Evolutionary conservation across 2,329 filamentous ascomycete genomes (phyloP).

Genomic region (Rutstroemia sp.): DNA sequence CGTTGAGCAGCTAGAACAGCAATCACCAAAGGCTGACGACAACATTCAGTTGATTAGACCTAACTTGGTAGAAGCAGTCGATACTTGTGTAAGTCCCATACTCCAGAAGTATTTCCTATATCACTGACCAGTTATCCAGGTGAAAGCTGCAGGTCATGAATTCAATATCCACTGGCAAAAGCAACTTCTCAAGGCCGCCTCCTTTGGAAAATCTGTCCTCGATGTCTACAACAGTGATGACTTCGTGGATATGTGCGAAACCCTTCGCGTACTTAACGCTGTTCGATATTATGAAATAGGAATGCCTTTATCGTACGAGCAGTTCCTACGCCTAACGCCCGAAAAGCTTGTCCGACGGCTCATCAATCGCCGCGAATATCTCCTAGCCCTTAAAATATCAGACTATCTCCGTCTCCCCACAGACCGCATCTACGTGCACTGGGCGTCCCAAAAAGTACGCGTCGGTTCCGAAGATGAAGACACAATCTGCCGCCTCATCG

Average conservation of each 20-base stretch:
- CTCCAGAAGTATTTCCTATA: not conserved
- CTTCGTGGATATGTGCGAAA: conserved; percentile 98
- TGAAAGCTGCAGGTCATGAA: conserved; percentile 88
- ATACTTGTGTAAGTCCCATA: conserved; percentile 56
- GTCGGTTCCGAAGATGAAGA: conserved; percentile 81
- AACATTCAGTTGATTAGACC: conserved; percentile 91
- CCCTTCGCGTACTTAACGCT: conserved; percentile 83
- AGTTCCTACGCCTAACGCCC: conserved; percentile 84
- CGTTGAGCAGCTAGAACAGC: conserved; percentile 80
- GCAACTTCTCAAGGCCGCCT: conserved; percentile 88
- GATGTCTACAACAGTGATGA: conserved; percentile 98
- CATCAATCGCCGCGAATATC: conserved; percentile 82
- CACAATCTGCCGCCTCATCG: conserved; percentile 75
- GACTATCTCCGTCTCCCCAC: conserved; percentile 80
- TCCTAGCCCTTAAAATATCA: conserved; percentile 81
- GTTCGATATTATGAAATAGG: conserved; percentile 88
- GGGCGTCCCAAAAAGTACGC: conserved; percentile 92
- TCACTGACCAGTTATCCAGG: conserved; percentile 22
- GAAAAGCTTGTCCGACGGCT: conserved; percentile 82
- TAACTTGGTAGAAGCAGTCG: conserved; percentile 84
- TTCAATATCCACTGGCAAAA: conserved; percentile 92
- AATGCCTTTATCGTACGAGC: conserved; percentile 83
- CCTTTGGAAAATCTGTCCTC: conserved; percentile 93
- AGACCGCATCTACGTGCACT: conserved; percentile 90
- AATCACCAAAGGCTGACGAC: conserved; percentile 95